A percentile compares a stretch with the other conserved stretches of the same genome.
Evolutionary conservation across 176 grass and related monocot species (phyloP).

Genomic region (Puccinellia tenuiflora): DNA sequence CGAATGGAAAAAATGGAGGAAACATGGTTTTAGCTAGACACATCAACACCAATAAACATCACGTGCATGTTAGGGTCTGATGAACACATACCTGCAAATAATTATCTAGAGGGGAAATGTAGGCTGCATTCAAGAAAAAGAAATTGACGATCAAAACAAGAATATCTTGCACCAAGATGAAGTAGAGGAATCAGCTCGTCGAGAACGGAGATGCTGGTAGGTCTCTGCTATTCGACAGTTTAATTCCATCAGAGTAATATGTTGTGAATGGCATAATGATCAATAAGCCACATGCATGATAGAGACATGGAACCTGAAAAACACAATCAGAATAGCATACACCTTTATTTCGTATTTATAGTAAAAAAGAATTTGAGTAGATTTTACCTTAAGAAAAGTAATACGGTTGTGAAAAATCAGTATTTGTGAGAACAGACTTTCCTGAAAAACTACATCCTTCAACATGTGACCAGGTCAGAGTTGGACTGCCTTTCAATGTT

Average conservation of each 20-base stretch:
- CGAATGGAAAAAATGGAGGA: too few relatives aligned
- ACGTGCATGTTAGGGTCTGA: too few relatives aligned
- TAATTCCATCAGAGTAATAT: not conserved
- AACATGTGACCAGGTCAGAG: not conserved
- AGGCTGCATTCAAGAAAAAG: too few relatives aligned
- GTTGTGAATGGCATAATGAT: not conserved
- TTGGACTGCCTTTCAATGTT: not conserved
- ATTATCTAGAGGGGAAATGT: too few relatives aligned
- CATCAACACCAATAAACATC: too few relatives aligned
- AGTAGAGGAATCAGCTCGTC: too few relatives aligned
- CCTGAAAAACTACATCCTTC: not conserved
- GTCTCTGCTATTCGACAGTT: not conserved
- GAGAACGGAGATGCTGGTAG: too few relatives aligned
- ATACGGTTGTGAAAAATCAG: not conserved
- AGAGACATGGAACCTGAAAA: not conserved
- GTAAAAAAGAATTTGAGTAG: too few relatives aligned
- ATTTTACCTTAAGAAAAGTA: not conserved
- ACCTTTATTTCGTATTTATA: not conserved
- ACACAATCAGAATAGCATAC: not conserved
- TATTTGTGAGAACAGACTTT: not conserved
- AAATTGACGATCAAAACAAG: too few relatives aligned
- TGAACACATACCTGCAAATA: too few relatives aligned
- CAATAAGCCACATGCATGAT: not conserved
- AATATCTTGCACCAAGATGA: too few relatives aligned
- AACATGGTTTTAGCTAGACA: too few relatives aligned